Evolutionary conservation across 2,329 filamentous ascomycete species (phyloP).

Genomic region (Colletotrichum eleusines): DNA sequence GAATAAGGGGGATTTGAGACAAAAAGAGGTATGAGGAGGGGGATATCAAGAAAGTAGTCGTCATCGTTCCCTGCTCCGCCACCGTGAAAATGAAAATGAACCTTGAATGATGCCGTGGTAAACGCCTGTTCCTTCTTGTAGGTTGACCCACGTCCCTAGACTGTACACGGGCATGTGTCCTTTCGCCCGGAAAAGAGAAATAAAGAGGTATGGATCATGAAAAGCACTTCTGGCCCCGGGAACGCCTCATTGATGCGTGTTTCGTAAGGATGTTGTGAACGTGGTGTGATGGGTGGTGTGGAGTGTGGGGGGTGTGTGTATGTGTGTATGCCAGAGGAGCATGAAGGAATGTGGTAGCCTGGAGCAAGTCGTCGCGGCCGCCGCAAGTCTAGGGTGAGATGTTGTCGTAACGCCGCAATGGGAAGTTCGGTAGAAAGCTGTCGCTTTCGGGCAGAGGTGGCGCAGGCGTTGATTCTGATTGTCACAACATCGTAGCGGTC

Average conservation of each 20-base stretch:
- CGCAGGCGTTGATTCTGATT: conserved; percentile 28
- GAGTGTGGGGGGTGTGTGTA: background rate
- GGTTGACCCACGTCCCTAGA: conserved; percentile 17
- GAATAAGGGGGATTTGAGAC: background rate
- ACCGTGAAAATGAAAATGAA: conserved; percentile 20
- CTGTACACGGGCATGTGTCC: conserved; percentile 23
- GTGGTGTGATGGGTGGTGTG: conserved; percentile 22
- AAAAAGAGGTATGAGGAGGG: background rate
- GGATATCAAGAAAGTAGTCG: conserved; percentile 41
- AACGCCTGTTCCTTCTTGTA: conserved; percentile 18
- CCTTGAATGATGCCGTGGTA: conserved; percentile 7
- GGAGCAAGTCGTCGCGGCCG: conserved; percentile 20
- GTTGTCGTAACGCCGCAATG: conserved; percentile 35
- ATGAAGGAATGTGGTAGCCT: conserved; percentile 22
- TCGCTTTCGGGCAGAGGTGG: conserved; percentile 18
- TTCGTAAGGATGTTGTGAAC: conserved; percentile 30
- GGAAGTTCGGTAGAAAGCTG: conserved; percentile 14
- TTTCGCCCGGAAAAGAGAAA: background rate
- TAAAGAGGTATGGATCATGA: conserved; percentile 29
- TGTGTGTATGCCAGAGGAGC: background rate
- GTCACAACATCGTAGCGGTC: conserved; percentile 56
- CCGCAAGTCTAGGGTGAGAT: conserved; percentile 32
- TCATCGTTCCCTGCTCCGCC: conserved; percentile 41
- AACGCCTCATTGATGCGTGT: conserved; percentile 41
- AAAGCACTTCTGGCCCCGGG: conserved; percentile 22